Conservation (phyloP, 2,329 filamentous ascomycete genomes). For the Chaetomiaceae sp. region DNA sequence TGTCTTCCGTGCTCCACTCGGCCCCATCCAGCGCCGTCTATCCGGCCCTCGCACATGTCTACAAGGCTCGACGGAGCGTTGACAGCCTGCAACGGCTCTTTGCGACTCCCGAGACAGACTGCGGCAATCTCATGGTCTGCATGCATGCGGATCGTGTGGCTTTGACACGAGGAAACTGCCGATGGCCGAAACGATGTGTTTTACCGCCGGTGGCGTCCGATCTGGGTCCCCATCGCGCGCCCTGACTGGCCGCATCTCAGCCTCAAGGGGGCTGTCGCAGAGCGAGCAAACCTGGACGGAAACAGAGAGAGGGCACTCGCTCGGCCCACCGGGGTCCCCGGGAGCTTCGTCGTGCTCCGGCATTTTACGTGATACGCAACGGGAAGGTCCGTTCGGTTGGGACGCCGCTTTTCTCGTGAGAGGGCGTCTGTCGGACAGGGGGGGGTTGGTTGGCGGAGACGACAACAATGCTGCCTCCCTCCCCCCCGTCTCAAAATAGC, state of each 20-base stretch:
- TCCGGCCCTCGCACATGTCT: neutral
- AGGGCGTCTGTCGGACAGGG: neutral
- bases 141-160: neutral
- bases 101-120: neutral
- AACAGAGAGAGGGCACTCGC: no score
- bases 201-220: constrained; percentile 1
- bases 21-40: neutral
- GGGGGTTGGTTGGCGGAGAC: no score
- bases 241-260: neutral
- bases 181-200: constrained; percentile 5
- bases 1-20: neutral
- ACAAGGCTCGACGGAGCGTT: neutral
- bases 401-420: no score
- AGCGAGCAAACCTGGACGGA: no score
- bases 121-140: neutral
- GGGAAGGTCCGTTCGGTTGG: neutral
- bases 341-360: no score
- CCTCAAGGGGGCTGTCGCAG: constrained; percentile 4
- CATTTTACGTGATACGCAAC: no score
- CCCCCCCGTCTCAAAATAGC: neutral
- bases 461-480: no score
- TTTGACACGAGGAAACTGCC: constrained; percentile 1
- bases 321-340: no score
- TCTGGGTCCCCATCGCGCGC: neutral
- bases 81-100: neutral